Evolutionary conservation across 2,329 filamentous ascomycete genomes (phyloP).

Genomic region (Ophiostoma tasmaniense): DNA sequence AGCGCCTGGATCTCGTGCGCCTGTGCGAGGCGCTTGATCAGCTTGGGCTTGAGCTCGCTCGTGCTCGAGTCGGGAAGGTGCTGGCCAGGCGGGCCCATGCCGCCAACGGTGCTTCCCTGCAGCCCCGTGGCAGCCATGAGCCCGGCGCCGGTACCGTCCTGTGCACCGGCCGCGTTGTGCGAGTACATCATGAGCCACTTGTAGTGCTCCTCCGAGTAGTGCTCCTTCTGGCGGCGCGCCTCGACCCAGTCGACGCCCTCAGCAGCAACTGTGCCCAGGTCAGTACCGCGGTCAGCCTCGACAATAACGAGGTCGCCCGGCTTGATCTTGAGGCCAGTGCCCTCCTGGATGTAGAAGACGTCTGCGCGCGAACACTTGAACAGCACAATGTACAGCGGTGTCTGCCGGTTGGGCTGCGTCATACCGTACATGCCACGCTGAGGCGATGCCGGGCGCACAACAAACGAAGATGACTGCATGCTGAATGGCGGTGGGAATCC

Average conservation of each 20-base stretch:
- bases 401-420: constrained; percentile 54
- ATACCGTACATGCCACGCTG: constrained; percentile 55
- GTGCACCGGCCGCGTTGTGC: constrained; percentile 57
- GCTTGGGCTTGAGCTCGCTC: constrained; percentile 82
- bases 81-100: constrained; percentile 66
- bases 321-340: constrained; percentile 83
- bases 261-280: constrained; percentile 84
- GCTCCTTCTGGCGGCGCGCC: constrained; percentile 81
- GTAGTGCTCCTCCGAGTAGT: constrained; percentile 91
- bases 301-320: constrained; percentile 93
- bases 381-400: constrained; percentile 77
- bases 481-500: constrained; percentile 42
- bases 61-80: constrained; percentile 64
- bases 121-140: constrained; percentile 56
- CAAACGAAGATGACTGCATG: constrained; percentile 36
- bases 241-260: constrained; percentile 81
- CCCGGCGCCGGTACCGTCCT: constrained; percentile 53
- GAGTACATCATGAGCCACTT: constrained; percentile 99
- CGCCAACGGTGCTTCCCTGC: constrained; percentile 63
- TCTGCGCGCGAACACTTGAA: constrained; percentile 96
- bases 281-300: constrained; percentile 91
- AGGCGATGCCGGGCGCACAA: constrained; percentile 49
- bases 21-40: constrained; percentile 92
- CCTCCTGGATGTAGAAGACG: constrained; percentile 94
- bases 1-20: constrained; percentile 82